Evolutionary conservation across 306 rosid genomes (phyloP), one percentile per base, ranked within the genome.

Genomic region (Senna siamea): DNA sequence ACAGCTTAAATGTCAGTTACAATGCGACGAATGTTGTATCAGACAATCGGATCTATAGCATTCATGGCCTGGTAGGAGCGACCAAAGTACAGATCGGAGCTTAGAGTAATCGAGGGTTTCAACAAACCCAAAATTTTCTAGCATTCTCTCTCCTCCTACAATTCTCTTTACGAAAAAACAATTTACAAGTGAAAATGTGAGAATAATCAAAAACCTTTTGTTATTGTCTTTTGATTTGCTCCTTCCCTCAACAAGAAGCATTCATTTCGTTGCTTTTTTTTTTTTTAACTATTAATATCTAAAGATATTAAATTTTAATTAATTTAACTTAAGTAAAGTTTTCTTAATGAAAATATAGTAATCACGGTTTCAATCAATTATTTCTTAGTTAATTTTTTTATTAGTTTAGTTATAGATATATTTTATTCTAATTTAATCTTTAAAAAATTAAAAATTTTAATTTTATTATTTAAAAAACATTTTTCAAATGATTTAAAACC

Each of bases 1-100:
- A 48, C 54, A 74, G 69, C 66, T 60, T 66, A 62, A 78, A 80
- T 23, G 82, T 66, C 77, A 73, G 47, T 38, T 61, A 38, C 86
- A 75, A 78, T 60, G 84, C 76, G 71, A 78, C 69, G 80, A 87
- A 80, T 73, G 84, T 44, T 22, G 86, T 19, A 59, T 66, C 50
- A 51, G 76, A 75, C 65, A 72, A 51, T 76, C 81, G 95, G 91
- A 87, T 91, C 95, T 84, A 78, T 75, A 79, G 81, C 91, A 80
- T 80, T 81, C 67, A 64, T 73, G 69, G 81, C 78, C 76, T 43
- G 67, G 78, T 73, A 77, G 23, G 62, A 46, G 75, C 41, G 41
- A 76, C 78, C 77, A 46, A 18, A 76, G 85, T 75, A 77, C 85
- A 80, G 90, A 92, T 69, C 85, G 76, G 59, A 79, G 79, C 46